Evolutionary conservation across 2,329 filamentous ascomycete genomes (phyloP).

Genomic region (Colletotrichum graminicola): DNA sequence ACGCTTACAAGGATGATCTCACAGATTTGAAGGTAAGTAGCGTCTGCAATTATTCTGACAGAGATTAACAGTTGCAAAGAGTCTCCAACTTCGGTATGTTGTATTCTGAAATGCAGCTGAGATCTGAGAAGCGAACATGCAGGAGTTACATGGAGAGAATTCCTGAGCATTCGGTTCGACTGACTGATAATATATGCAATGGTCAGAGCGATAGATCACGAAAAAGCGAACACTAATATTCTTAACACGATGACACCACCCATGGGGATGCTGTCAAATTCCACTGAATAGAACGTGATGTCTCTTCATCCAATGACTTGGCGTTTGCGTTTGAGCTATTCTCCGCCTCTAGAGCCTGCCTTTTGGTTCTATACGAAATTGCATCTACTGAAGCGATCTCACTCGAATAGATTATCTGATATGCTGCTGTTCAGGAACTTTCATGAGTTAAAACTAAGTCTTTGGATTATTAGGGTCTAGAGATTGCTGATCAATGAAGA

Average conservation of each 20-base stretch:
- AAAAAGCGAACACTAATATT: fast-evolving
- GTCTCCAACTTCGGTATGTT: background rate
- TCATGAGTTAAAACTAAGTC: background rate
- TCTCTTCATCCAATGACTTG: background rate
- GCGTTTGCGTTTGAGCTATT: background rate
- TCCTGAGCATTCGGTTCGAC: background rate
- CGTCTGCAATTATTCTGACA: background rate
- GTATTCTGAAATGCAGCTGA: background rate
- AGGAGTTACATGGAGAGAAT: no score
- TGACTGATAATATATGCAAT: fast-evolving
- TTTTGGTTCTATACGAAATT: background rate
- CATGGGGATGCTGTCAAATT: background rate
- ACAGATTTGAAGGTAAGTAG: background rate
- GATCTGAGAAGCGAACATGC: no score
- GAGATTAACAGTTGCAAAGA: background rate
- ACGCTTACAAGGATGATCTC: background rate
- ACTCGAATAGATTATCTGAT: no score
- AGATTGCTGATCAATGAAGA: background rate
- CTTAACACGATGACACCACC: background rate
- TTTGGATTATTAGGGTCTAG: background rate
- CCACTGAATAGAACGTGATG: background rate
- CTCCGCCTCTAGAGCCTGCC: background rate
- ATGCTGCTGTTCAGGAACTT: background rate
- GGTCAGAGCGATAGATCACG: background rate
- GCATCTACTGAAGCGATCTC: background rate